Evolutionary conservation across 371 early-diverging fungal species (phyloP).

Genomic region (Massospora cicadina): DNA sequence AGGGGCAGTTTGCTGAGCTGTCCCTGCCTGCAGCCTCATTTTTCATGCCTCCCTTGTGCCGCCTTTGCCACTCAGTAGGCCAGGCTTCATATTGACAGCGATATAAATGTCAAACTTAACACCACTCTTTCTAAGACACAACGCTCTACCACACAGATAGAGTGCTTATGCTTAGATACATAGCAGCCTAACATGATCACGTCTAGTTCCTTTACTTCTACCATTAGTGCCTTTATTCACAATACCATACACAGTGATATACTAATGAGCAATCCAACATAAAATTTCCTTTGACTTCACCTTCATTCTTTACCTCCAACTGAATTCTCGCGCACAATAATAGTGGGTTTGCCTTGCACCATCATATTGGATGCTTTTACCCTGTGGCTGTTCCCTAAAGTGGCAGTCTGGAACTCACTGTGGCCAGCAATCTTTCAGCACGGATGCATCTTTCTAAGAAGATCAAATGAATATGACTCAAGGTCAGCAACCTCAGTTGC

Average conservation of each 20-base stretch:
- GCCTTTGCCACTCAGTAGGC: not conserved
- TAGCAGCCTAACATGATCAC: not conserved
- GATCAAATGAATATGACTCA: not conserved
- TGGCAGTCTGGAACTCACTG: not conserved
- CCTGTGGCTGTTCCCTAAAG: not conserved
- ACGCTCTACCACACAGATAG: not conserved
- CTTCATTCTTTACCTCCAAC: not conserved
- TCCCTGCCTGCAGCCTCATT: no score
- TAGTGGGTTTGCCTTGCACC: not conserved
- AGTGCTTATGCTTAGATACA: not conserved
- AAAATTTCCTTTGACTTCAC: not conserved
- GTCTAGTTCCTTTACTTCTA: not conserved
- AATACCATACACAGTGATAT: conserved; percentile 3
- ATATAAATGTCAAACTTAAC: not conserved
- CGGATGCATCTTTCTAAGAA: not conserved
- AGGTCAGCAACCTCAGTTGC: no score
- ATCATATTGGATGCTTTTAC: conserved; percentile 2
- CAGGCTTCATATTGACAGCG: not conserved
- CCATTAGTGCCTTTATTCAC: not conserved
- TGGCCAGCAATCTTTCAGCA: not conserved
- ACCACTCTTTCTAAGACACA: not conserved
- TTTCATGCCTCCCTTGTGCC: no score
- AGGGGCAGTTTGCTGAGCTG: no score
- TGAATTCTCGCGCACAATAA: not conserved
- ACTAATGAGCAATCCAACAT: not conserved